Percentiles rank a stretch among this genome's conserved stretches.
These are phyloP conservation scores for Pseudoneurospora amorphoporcata DNA, from an alignment of 495 filamentous ascomycete species.

Conservation along the genomic window DNA sequence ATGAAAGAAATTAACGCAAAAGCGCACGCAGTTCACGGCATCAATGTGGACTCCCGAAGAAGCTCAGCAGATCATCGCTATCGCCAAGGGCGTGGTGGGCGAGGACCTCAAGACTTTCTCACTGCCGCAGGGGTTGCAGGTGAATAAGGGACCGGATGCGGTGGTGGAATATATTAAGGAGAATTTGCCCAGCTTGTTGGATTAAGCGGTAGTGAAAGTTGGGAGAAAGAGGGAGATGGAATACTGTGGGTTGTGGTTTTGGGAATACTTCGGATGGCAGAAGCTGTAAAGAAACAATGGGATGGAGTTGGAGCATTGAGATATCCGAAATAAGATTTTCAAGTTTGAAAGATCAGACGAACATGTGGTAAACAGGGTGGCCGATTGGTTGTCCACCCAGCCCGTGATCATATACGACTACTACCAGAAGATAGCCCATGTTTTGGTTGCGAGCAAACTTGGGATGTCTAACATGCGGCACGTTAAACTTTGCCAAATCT, in stretches of 20 bases:
- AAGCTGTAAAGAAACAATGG: not conserved
- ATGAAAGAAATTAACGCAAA: conserved; percentile 40
- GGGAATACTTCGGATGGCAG: not conserved
- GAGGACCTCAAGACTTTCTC: conserved; percentile 46
- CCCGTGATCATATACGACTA: no score
- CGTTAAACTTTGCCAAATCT: no score
- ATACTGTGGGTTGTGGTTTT: not conserved
- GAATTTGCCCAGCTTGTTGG: conserved; percentile 45
- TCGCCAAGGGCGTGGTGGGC: conserved; percentile 34
- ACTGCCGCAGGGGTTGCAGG: conserved; percentile 54
- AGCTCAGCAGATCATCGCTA: conserved; percentile 42
- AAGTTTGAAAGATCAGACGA: not conserved
- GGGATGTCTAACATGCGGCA: no score
- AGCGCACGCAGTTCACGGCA: conserved; percentile 42
- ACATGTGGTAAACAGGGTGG: not conserved
- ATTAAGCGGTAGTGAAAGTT: not conserved
- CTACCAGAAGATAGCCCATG: no score
- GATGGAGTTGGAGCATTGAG: not conserved
- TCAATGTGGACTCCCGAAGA: conserved; percentile 60
- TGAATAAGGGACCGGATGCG: conserved; percentile 52
- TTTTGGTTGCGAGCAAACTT: no score
- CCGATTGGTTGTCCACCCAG: no score
- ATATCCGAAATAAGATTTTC: not conserved
- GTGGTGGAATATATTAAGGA: conserved; percentile 54
- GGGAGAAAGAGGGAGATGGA: not conserved